Evolutionary conservation across 1,284 basidiomycete genomes (phyloP), one percentile per base, ranked within the genome.

Genomic region (Neolentinus lepideus): DNA sequence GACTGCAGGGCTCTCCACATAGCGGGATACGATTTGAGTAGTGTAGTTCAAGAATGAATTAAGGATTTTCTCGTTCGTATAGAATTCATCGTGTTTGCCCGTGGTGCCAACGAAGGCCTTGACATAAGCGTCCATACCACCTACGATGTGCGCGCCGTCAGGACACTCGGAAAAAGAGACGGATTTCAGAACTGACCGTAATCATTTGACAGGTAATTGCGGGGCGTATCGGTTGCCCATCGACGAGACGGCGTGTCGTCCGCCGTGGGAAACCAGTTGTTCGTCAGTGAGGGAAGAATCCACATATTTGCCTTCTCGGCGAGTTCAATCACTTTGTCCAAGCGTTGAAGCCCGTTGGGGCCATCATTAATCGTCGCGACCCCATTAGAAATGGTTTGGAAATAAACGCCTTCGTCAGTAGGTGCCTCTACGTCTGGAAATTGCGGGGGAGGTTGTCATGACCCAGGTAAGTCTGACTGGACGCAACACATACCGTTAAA

Each of bases 41-140:
- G 81, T 80, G 59, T 80, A 86, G 57, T 84, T 79, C 69, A 73
- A 69, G 68, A 84, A 87, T 2, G 75, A 66, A 2, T 69, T 59
- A 45, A 82, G 69, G 31, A 85, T 67, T 16, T 69, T 74, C 50
- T 73, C 59, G 59, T 84, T 72, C 16, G 71, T 72, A 66, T 78
- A 87, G 63, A 87, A 87, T 55, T 79, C 71, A 58, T 83, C 81
- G 62, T 87, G 84, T 46, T 70, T 66, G 1, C 67, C 61, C 27
- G 63, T 59, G 3, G 67, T 61, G 14, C 72, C 74, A 3, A 51
- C 52, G 55, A 83, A 77, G 58, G 76, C 69, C 56, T 79, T 76
- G 52, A 85, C 79, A 63, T 86, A 86, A 12, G 75, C 66, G 63
- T 86, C 84, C 78, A 85, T 84, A 50, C 84, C 84, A 50, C 80